These are phyloP conservation scores for Podospora pseudocomata DNA, from an alignment of 495 filamentous ascomycete species.

Conservation along the genomic window DNA sequence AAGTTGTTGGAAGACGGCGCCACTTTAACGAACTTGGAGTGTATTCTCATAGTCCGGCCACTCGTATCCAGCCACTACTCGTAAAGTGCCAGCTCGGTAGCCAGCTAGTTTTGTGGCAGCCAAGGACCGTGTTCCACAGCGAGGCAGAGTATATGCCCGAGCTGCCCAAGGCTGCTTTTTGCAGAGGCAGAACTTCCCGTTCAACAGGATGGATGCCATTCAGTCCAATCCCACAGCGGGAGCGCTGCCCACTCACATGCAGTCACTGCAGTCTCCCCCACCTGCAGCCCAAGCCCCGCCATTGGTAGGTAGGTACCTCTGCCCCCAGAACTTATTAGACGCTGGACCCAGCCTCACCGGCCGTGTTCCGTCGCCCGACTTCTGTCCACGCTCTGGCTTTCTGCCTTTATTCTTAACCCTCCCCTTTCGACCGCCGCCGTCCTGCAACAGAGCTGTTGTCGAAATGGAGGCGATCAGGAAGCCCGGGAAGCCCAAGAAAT, in stretches of 20 bases:
- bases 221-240: background rate
- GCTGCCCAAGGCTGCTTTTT: background rate
- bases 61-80: background rate
- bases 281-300: background rate
- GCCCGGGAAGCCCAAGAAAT: constrained; percentile 12
- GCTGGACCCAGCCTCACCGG: background rate
- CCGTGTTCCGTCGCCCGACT: background rate
- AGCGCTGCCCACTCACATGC: background rate
- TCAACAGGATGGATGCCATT: no score
- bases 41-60: no score
- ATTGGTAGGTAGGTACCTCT: background rate
- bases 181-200: background rate
- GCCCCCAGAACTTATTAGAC: background rate
- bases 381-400: background rate
- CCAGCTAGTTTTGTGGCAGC: background rate
- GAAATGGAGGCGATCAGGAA: constrained; percentile 17
- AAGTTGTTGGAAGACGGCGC: no score
- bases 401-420: background rate
- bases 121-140: background rate
- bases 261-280: no score
- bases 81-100: background rate
- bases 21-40: no score
- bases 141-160: background rate
- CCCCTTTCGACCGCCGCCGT: background rate
- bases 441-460: background rate